These are phyloP conservation scores for Fusarium goolgardi DNA, from an alignment of 2,329 filamentous ascomycete species.

Conservation along the genomic window DNA sequence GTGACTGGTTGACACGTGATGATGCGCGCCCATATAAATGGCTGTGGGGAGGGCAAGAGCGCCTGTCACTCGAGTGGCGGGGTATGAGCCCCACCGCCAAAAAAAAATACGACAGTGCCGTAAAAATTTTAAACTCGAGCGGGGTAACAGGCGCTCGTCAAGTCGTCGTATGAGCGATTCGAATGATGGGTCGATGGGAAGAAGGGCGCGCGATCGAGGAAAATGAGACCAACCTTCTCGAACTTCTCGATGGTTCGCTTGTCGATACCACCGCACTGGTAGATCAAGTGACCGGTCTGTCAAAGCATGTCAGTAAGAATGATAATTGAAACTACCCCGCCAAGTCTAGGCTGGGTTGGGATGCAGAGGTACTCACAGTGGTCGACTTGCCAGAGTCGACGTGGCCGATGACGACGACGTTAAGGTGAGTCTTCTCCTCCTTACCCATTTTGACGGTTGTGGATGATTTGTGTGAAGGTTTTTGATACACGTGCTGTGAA, in stretches of 20 bases:
- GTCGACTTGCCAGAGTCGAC: constrained; percentile 99
- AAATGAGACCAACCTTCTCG: constrained; percentile 85
- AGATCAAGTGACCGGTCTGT: constrained; percentile 91
- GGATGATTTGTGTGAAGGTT: constrained; percentile 40
- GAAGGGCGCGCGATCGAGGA: constrained; percentile 28
- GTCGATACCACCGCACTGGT: constrained; percentile 99
- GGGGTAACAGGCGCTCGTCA: constrained; percentile 14
- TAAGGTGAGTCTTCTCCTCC: constrained; percentile 95
- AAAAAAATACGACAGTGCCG: constrained; percentile 27
- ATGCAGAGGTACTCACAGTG: constrained; percentile 73
- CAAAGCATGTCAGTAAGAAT: constrained; percentile 48
- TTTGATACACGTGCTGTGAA: constrained; percentile 43
- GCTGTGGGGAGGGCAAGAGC: constrained; percentile 19
- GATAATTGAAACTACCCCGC: constrained; percentile 8
- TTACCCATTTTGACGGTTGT: constrained; percentile 70
- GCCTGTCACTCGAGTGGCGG: constrained; percentile 35
- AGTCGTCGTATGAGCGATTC: constrained; percentile 27
- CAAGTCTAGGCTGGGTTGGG: constrained; percentile 25
- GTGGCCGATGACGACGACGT: constrained; percentile 99
- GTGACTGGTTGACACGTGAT: constrained; percentile 30
- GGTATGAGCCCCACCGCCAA: constrained; percentile 33
- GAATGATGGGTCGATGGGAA: constrained; percentile 25
- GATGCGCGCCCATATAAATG: constrained; percentile 11
- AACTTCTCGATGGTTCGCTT: constrained; percentile 99
- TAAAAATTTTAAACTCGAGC: constrained; percentile 36